Conservation (phyloP, 2,329 filamentous ascomycete species). For the Venturia pyrina region DNA sequence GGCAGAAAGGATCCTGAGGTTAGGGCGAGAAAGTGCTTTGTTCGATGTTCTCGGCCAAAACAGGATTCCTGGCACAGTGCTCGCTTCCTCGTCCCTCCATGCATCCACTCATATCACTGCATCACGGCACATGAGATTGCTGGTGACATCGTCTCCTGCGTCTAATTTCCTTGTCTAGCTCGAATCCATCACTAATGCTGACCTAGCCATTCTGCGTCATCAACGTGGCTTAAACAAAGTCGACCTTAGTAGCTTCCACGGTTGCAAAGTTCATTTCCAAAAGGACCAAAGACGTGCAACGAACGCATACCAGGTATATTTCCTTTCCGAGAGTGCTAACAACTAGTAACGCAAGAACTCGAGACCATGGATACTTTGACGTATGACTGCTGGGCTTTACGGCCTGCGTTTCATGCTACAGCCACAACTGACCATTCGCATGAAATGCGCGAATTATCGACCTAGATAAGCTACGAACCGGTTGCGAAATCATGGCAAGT, state of each 20-base stretch:
- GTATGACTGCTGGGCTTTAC: background rate
- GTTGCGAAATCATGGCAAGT: background rate
- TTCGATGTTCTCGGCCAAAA: background rate
- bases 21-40: background rate
- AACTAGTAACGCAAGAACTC: background rate
- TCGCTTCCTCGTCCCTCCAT: background rate
- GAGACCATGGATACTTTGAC: background rate
- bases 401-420: slow-evolving; percentile 2
- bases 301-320: background rate
- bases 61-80: background rate
- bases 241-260: background rate
- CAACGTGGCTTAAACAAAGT: background rate
- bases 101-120: background rate
- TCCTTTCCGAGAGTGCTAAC: background rate
- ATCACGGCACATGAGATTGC: background rate
- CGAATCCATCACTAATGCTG: background rate
- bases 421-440: background rate
- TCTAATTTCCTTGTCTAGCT: background rate
- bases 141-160: background rate
- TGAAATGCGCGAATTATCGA: background rate
- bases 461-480: background rate
- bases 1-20: background rate
- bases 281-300: background rate
- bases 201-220: background rate
- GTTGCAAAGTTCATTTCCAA: background rate